Percentiles rank a stretch among this genome's conserved stretches.
Evolutionary conservation across 768 basidiomycete species (phyloP).

Genomic region (Clitopilus passeckerianus): DNA sequence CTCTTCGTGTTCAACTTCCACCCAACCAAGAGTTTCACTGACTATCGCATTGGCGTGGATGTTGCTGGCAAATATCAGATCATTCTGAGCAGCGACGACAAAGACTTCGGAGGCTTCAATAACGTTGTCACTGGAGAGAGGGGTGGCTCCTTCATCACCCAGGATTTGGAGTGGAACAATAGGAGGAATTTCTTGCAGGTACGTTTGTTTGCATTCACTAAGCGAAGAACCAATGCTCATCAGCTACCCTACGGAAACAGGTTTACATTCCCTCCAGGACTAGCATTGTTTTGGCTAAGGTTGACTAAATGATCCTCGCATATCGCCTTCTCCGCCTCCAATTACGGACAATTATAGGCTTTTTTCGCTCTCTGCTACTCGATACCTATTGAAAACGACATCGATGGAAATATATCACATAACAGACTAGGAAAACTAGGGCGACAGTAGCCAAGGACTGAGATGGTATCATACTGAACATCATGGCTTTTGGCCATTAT

Average conservation of each 20-base stretch:
- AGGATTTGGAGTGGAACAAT: slow-evolving; percentile 87
- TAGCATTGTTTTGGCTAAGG: slow-evolving; percentile 58
- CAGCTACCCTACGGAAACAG: slow-evolving; percentile 25
- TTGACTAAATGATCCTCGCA: neutral
- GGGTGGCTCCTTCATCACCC: slow-evolving; percentile 56
- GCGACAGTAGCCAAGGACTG: too few relatives aligned
- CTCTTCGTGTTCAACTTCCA: slow-evolving; percentile 98
- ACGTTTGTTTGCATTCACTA: slow-evolving; percentile 11
- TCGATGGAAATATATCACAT: neutral
- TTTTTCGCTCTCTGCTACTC: neutral
- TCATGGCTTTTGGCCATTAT: too few relatives aligned
- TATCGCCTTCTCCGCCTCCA: neutral
- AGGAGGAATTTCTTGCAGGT: slow-evolving; percentile 90
- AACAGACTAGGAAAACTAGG: neutral
- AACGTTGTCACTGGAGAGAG: slow-evolving; percentile 60
- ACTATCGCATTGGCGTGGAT: slow-evolving; percentile 92
- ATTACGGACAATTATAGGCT: neutral
- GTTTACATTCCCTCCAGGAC: slow-evolving; percentile 70
- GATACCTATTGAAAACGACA: neutral
- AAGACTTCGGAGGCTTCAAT: slow-evolving; percentile 85
- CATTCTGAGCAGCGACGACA: slow-evolving; percentile 81
- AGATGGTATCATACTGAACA: too few relatives aligned
- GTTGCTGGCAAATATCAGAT: slow-evolving; percentile 79
- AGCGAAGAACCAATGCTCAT: neutral
- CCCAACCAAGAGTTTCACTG: slow-evolving; percentile 82